Percentiles rank a stretch among this genome's conserved stretches.
phyloP scores from a whole-genome alignment of 345 rosid genomes.

The Turnera subulata region DNA sequence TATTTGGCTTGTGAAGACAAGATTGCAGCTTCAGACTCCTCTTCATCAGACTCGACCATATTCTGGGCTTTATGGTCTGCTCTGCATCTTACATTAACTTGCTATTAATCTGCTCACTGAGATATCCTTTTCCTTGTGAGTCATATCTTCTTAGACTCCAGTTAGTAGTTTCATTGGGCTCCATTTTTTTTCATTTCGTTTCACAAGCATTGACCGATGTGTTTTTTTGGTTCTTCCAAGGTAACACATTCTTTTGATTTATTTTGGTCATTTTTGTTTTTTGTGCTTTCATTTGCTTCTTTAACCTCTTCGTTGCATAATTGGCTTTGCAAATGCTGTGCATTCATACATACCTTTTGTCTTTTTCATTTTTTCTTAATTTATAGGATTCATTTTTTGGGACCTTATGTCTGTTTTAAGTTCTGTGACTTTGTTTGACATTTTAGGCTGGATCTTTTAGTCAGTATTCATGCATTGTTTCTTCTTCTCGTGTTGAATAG shows the following conservation, averaged over 20 bases:
- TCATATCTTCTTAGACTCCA: conserved; percentile 22
- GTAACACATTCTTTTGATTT: no score
- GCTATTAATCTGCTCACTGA: conserved; percentile 25
- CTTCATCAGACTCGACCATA: conserved; percentile 68
- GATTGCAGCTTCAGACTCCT: conserved; percentile 91
- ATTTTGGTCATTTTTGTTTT: no score
- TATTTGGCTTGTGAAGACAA: conserved; percentile 91
- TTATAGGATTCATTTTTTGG: background rate
- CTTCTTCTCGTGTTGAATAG: conserved; percentile 10
- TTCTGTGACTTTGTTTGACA: background rate
- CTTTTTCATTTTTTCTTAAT: background rate
- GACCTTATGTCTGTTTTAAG: background rate
- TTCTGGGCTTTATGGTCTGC: conserved; percentile 80
- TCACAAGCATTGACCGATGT: conserved; percentile 4
- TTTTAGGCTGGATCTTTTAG: background rate
- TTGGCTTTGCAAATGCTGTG: background rate
- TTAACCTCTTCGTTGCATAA: no score
- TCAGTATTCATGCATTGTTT: background rate
- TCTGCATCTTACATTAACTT: conserved; percentile 32
- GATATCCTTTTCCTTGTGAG: conserved; percentile 21
- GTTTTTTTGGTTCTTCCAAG: no score
- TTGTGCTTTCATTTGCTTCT: background rate
- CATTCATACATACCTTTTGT: no score
- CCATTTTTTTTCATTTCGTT: conserved; percentile 1
- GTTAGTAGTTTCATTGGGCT: conserved; percentile 12